These are phyloP conservation scores for Mortierella sp. DNA, from an alignment of 371 early-diverging fungal genomes.

Conservation along the genomic window DNA sequence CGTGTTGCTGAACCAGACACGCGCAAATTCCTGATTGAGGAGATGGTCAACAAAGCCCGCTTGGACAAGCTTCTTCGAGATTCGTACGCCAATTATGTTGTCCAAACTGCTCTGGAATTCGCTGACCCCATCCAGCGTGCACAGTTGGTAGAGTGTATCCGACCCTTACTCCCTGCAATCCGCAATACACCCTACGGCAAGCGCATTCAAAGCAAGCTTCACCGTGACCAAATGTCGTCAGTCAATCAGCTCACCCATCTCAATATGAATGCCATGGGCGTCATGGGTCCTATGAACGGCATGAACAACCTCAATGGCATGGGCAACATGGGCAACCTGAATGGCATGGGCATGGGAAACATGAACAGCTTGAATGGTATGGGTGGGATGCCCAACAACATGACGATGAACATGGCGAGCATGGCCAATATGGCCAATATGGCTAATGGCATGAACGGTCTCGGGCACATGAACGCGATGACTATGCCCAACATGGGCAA, in stretches of 20 bases:
- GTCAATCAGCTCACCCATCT: constrained; percentile 21
- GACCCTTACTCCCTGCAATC: constrained; percentile 82
- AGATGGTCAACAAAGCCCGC: constrained; percentile 72
- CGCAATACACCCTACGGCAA: constrained; percentile 92
- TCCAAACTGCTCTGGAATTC: constrained; percentile 92
- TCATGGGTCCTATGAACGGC: constrained; percentile 26
- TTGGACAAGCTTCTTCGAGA: constrained; percentile 86
- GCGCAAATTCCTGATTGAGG: constrained; percentile 77
- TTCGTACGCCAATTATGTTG: constrained; percentile 92
- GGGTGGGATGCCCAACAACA: constrained; percentile 29
- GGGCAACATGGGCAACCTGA: constrained; percentile 25
- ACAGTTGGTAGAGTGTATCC: constrained; percentile 82
- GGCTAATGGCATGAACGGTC: constrained; percentile 30
- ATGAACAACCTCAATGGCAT: constrained; percentile 29
- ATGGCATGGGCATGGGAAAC: constrained; percentile 29
- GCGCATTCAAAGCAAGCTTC: constrained; percentile 86
- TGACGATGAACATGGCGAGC: constrained; percentile 28
- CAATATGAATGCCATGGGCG: constrained; percentile 28
- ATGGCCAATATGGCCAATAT: constrained; percentile 25
- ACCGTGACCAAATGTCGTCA: constrained; percentile 63
- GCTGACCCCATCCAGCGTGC: constrained; percentile 83
- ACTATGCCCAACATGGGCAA: constrained; percentile 24
- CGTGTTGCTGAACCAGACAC: constrained; percentile 80
- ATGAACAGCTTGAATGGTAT: constrained; percentile 28
- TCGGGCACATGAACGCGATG: constrained; percentile 35